phyloP scores from a whole-genome alignment of 2,329 filamentous ascomycete genomes.

The Aschersonia sp. region DNA sequence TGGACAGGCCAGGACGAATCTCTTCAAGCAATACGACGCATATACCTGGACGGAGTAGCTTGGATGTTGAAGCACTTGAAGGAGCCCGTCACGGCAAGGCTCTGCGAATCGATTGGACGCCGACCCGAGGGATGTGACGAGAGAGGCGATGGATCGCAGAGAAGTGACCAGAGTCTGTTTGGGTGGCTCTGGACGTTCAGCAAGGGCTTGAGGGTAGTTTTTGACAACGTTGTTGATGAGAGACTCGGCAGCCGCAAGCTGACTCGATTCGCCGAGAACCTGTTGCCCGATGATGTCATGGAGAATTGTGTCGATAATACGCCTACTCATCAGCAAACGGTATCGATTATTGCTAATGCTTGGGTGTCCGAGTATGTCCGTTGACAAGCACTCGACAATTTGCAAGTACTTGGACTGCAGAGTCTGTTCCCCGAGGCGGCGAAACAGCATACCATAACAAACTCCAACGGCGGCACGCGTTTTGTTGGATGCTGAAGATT shows the following conservation, averaged over 20 bases:
- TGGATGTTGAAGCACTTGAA: constrained; percentile 85
- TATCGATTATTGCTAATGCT: constrained; percentile 76
- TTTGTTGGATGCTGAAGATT: constrained; percentile 63
- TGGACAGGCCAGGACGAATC: constrained; percentile 79
- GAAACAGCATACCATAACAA: constrained; percentile 73
- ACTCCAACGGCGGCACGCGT: constrained; percentile 71
- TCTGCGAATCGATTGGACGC: constrained; percentile 71
- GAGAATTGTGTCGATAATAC: constrained; percentile 70
- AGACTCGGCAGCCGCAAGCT: constrained; percentile 65
- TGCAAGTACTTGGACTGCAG: constrained; percentile 70
- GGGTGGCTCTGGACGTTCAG: constrained; percentile 74
- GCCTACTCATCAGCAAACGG: constrained; percentile 68
- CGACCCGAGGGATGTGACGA: constrained; percentile 70
- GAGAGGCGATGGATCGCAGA: constrained; percentile 62
- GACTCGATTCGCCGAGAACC: constrained; percentile 79
- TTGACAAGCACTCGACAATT: constrained; percentile 67
- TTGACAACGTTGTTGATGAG: constrained; percentile 82
- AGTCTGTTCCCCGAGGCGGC: constrained; percentile 64
- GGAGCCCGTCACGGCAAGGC: constrained; percentile 65
- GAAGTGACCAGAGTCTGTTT: constrained; percentile 74
- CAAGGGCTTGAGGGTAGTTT: constrained; percentile 81
- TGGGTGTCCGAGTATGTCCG: constrained; percentile 63
- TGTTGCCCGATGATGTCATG: constrained; percentile 69
- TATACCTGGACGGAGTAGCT: constrained; percentile 94
- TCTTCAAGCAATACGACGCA: constrained; percentile 71